Evolutionary conservation across 1,284 basidiomycete species (phyloP).

Genomic region (Trichosporon sp.): DNA sequence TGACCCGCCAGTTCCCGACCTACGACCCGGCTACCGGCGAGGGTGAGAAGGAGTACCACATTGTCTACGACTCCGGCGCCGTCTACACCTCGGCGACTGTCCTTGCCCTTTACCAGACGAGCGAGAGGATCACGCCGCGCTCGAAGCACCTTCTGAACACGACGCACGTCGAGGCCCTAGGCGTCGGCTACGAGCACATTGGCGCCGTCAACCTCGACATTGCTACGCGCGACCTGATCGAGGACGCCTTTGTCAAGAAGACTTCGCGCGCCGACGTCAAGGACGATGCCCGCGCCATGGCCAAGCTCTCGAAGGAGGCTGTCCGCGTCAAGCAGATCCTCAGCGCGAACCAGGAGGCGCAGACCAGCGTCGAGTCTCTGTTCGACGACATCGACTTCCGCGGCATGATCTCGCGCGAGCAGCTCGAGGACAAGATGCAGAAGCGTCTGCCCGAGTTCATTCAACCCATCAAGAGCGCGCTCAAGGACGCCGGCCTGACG

Average conservation of each 20-base stretch:
- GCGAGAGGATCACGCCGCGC: constrained; percentile 45
- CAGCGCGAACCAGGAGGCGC: constrained; percentile 82
- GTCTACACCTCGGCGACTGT: constrained; percentile 81
- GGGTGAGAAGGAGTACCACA: constrained; percentile 67
- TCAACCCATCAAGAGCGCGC: constrained; percentile 70
- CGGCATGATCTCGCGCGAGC: constrained; percentile 65
- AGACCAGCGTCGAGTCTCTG: constrained; percentile 71
- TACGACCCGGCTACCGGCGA: constrained; percentile 33
- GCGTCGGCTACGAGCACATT: constrained; percentile 72
- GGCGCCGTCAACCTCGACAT: constrained; percentile 81
- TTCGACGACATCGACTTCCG: constrained; percentile 88
- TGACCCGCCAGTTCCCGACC: constrained; percentile 76
- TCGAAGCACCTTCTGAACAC: constrained; percentile 53
- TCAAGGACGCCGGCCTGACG: constrained; percentile 62
- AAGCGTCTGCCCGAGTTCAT: constrained; percentile 55
- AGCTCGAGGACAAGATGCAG: constrained; percentile 65
- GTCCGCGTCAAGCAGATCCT: constrained; percentile 84
- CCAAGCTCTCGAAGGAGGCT: constrained; percentile 90
- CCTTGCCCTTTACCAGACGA: constrained; percentile 65
- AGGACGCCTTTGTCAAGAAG: constrained; percentile 66
- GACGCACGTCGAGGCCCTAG: constrained; percentile 68
- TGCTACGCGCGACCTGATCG: constrained; percentile 72
- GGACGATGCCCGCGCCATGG: constrained; percentile 75
- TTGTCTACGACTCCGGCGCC: constrained; percentile 92
- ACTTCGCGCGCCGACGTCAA: constrained; percentile 27